Percentiles rank a stretch among this genome's conserved stretches.
Evolutionary conservation across 495 filamentous ascomycete genomes (phyloP).

Genomic region (Articulospora tetracladia): DNA sequence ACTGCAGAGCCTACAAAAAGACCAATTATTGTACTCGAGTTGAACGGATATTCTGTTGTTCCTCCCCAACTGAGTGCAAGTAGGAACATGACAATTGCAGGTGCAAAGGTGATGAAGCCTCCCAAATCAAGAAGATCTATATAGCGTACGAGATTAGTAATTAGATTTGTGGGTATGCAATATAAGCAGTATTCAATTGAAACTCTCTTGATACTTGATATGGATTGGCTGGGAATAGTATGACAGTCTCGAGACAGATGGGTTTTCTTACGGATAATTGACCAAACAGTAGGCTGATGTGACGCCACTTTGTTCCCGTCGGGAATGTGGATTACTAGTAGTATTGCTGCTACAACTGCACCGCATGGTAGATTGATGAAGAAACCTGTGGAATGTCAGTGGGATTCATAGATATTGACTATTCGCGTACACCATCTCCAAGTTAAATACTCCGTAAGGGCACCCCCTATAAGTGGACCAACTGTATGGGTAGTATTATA

Average conservation of each 20-base stretch:
- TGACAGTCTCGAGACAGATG: too few species aligned
- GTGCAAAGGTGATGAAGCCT: conserved; percentile 45
- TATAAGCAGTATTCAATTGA: conserved; percentile 50
- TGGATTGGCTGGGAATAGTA: too few species aligned
- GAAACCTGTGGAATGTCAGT: background rate
- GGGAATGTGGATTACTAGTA: too few species aligned
- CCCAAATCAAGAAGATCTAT: conserved; percentile 48
- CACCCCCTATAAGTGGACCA: conserved; percentile 33
- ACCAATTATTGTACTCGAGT: conserved; percentile 35
- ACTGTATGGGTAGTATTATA: conserved; percentile 34
- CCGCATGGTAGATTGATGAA: conserved; percentile 51
- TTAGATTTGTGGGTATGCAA: conserved; percentile 32
- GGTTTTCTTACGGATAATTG: too few species aligned
- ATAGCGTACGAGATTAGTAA: conserved; percentile 27
- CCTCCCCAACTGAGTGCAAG: conserved; percentile 68
- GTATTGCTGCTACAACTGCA: too few species aligned
- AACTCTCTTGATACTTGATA: too few species aligned
- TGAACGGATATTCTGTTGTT: conserved; percentile 48
- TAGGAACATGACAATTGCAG: conserved; percentile 49
- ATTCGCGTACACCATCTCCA: conserved; percentile 38
- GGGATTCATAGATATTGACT: conserved; percentile 20
- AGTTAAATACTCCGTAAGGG: conserved; percentile 8
- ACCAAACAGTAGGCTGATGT: too few species aligned
- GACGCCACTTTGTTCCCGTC: too few species aligned
- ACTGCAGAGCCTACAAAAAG: conserved; percentile 45